Conservation (phyloP, 306 rosid species). For the Fagus crenata region DNA sequence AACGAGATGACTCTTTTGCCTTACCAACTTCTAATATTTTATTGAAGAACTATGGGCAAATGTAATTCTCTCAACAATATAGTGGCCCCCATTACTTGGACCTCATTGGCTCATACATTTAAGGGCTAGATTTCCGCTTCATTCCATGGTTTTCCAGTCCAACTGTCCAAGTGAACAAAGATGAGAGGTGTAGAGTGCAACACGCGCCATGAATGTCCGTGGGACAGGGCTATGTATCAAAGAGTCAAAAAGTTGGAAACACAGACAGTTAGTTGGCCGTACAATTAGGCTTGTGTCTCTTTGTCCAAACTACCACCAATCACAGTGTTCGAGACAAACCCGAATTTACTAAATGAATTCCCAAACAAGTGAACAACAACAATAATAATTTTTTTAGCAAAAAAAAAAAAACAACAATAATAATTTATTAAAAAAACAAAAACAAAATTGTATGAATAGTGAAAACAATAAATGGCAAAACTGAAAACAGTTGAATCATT, state of each 20-base stretch:
- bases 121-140: too few relatives aligned
- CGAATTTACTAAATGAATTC: constrained; percentile 4
- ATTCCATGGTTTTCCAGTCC: too few relatives aligned
- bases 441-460: not conserved
- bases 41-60: too few relatives aligned
- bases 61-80: too few relatives aligned
- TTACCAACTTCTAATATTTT: not conserved
- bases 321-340: constrained; percentile 16
- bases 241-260: constrained; percentile 38
- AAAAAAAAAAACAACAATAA: too few relatives aligned
- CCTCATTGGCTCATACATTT: too few relatives aligned
- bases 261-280: constrained; percentile 57
- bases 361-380: constrained; percentile 8
- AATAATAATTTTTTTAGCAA: too few relatives aligned
- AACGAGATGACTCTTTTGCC: not conserved
- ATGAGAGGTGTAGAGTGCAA: too few relatives aligned
- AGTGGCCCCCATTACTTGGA: too few relatives aligned
- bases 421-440: not conserved
- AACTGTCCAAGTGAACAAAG: too few relatives aligned
- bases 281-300: constrained; percentile 15
- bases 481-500: not conserved
- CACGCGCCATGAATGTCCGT: too few relatives aligned
- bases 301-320: constrained; percentile 32
- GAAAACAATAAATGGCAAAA: not conserved
- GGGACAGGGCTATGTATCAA: not conserved